Evolutionary conservation across 495 filamentous ascomycete genomes (phyloP).

Genomic region (Cairneyella variabilis): DNA sequence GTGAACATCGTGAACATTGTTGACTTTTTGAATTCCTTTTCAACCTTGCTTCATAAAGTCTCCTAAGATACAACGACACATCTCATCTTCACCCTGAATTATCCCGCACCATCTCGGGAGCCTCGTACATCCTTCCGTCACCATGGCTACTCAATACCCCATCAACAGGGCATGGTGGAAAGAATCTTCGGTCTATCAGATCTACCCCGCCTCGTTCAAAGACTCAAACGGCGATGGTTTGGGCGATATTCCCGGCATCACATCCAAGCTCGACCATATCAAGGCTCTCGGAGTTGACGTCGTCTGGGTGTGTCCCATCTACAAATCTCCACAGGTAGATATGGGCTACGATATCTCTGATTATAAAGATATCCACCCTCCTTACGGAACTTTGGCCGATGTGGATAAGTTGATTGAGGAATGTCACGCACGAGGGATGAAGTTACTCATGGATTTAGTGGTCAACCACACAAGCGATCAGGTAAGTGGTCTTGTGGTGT

Average conservation of each 20-base stretch:
- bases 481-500: background rate
- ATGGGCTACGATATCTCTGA: constrained; percentile 70
- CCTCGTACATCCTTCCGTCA: background rate
- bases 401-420: constrained; percentile 59
- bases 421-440: constrained; percentile 56
- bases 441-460: constrained; percentile 68
- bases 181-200: constrained; percentile 57
- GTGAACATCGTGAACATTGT: no score
- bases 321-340: constrained; percentile 60
- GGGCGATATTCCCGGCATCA: constrained; percentile 65
- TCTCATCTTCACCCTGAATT: no score
- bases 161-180: constrained; percentile 34
- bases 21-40: no score
- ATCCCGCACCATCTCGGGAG: no score
- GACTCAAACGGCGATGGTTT: constrained; percentile 66
- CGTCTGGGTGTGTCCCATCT: constrained; percentile 67
- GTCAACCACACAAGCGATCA: constrained; percentile 79
- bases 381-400: constrained; percentile 61
- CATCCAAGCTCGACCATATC: constrained; percentile 63
- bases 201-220: constrained; percentile 64
- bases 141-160: constrained; percentile 6
- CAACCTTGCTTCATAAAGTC: no score
- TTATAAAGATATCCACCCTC: constrained; percentile 57
- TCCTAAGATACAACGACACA: no score
- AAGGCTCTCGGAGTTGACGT: constrained; percentile 59